phyloP scores from a whole-genome alignment of 768 basidiomycete genomes.

The Leccinum arenicola region DNA sequence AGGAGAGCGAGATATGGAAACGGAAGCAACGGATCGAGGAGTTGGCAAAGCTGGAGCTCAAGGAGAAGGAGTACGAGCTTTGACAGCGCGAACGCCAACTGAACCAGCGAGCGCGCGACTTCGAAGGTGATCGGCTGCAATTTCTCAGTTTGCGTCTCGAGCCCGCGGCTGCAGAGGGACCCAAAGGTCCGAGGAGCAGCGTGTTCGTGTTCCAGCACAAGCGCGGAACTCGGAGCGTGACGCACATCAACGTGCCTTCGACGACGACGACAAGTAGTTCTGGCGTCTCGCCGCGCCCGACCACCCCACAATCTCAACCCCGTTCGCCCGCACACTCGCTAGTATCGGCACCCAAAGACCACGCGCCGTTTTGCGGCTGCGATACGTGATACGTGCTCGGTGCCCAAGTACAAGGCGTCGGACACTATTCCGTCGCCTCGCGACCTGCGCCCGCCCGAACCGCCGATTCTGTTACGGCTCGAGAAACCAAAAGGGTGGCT shows the following conservation, averaged over 20 bases:
- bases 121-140: constrained; percentile 54
- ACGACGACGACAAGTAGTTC: not conserved
- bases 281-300: too few species aligned
- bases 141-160: constrained; percentile 35
- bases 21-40: constrained; percentile 48
- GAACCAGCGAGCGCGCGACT: constrained; percentile 48
- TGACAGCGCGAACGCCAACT: constrained; percentile 55
- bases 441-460: constrained; percentile 29
- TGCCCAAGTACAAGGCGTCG: too few species aligned
- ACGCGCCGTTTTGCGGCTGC: too few species aligned
- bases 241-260: constrained; percentile 24
- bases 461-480: too few species aligned
- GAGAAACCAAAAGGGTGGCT: too few species aligned
- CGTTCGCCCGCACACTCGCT: too few species aligned
- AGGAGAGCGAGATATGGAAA: too few species aligned
- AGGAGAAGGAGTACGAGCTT: constrained; percentile 55
- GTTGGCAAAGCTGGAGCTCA: constrained; percentile 46
- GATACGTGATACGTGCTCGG: too few species aligned
- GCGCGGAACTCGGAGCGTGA: constrained; percentile 30
- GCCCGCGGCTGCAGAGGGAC: constrained; percentile 29
- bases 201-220: constrained; percentile 28
- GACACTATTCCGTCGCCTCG: constrained; percentile 27
- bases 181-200: constrained; percentile 25
- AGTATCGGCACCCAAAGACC: too few species aligned
- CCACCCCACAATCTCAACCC: too few species aligned